phyloP scores from a whole-genome alignment of 2,329 filamentous ascomycete species.

The Cryphonectria parasitica region DNA sequence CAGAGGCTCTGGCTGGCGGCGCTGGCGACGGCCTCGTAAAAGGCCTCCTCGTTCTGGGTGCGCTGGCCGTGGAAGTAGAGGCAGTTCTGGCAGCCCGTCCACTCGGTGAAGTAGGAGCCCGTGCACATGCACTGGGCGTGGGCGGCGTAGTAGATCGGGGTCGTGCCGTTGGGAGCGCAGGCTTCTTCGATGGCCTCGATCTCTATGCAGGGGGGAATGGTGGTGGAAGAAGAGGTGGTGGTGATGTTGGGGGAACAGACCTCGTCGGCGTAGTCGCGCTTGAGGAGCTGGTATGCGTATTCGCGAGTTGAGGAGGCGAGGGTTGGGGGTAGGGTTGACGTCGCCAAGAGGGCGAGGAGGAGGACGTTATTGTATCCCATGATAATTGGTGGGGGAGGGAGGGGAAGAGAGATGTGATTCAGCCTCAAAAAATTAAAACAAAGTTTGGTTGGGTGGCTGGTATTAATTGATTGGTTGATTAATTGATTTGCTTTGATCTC shows the following conservation, averaged over 20 bases:
- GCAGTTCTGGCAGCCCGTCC: conserved; percentile 47
- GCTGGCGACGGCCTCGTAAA: conserved; percentile 42
- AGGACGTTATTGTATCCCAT: conserved; percentile 6
- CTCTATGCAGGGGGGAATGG: conserved; percentile 38
- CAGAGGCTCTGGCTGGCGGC: conserved; percentile 42
- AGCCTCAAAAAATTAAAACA: not conserved
- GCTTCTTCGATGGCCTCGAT: conserved; percentile 40
- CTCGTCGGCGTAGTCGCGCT: conserved; percentile 31
- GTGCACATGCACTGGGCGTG: conserved; percentile 47
- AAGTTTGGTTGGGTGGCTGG: not conserved
- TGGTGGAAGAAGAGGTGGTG: conserved; percentile 13
- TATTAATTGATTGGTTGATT: not conserved
- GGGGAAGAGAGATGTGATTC: not conserved
- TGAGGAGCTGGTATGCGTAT: conserved; percentile 14
- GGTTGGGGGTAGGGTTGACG: not conserved
- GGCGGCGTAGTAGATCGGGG: conserved; percentile 33
- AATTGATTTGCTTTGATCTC: not conserved
- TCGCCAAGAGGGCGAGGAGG: conserved; percentile 7
- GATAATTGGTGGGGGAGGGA: not conserved
- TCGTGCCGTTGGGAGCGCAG: conserved; percentile 41
- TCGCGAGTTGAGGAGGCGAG: not conserved
- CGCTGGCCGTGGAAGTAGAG: conserved; percentile 46
- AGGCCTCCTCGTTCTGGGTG: conserved; percentile 39
- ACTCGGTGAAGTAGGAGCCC: conserved; percentile 48
- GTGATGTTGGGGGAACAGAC: conserved; percentile 33